Base-by-base conservation (phyloP, 106 monocot genomes). In the Dendrobium catenatum region DNA sequence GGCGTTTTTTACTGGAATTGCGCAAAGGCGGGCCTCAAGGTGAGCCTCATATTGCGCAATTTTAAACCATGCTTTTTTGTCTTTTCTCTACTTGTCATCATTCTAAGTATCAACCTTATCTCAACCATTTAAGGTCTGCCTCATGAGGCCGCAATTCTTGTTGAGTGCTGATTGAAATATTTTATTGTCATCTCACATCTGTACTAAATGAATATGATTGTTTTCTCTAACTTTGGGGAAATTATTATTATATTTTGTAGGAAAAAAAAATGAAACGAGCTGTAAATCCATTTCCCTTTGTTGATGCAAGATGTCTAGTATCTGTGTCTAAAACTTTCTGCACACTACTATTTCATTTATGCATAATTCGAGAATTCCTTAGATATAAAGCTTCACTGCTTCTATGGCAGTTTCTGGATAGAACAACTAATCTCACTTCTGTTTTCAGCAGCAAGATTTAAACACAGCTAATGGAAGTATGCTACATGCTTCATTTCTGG, bases 391-490 rank as follows among this genome's bases (percentile, higher is more conserved):
- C 37, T 37, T 37, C 37, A 37, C 37, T 33, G 7, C 33, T 70
- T 37, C 10, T 8, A 13, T 70, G 15, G 2, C 3, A 72, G 37
- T 33, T 42, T 54, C 20, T 82, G 22, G 47, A 72, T 68, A 24
- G 49, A 66, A 49, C 68, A 79, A 27, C 40, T 76, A 76, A 77
- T 68, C 20, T 37, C 44, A 13, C 42, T 64, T 67, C 8, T 78
- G 42, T 78, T 77, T 81, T 79, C 88, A 91, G 89, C 89, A 92
- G 77, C 90, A 91, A 81, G 92, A 85, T 59, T 81, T 76, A 67
- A 40, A 73, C 74, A 74, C 85, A n/a, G 55, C 70, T 64, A 89
- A 86, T 82, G 87, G 82, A 44, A 81, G 56, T 56, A 88, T 88
- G 79, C 55, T 70, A 20, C 89, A 82, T 86, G 42, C 87, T 87